phyloP scores from a whole-genome alignment of 2,329 filamentous ascomycete genomes.

The Achaetomium macrosporum region DNA sequence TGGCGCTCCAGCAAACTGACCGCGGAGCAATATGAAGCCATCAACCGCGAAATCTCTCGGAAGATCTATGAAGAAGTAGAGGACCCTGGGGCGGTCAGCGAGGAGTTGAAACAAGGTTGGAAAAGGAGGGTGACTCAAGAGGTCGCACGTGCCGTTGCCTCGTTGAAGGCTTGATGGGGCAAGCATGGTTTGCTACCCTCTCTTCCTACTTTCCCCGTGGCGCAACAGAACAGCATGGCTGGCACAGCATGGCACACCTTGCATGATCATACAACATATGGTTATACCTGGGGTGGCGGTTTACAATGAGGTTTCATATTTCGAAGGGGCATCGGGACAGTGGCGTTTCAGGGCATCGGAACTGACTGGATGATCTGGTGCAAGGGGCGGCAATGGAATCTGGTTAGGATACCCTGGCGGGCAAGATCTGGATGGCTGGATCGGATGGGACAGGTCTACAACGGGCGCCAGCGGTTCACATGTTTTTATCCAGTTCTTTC shows the following conservation, averaged over 20 bases:
- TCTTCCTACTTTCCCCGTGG: background rate
- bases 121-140: constrained; percentile 72
- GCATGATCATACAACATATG: constrained; percentile 2
- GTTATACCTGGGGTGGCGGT: constrained; percentile 1
- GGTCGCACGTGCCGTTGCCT: constrained; percentile 67
- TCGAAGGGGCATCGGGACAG: background rate
- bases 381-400: background rate
- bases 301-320: background rate
- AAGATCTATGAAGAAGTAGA: constrained; percentile 71
- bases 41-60: constrained; percentile 84
- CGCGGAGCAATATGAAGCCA: constrained; percentile 84
- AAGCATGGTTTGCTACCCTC: too few species aligned
- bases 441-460: background rate
- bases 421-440: background rate
- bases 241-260: background rate
- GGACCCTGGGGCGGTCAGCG: constrained; percentile 53
- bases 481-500: background rate
- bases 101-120: constrained; percentile 62
- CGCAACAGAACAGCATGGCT: background rate
- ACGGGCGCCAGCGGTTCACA: background rate
- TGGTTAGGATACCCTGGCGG: constrained; percentile 3
- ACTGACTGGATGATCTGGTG: background rate
- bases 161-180: constrained; percentile 40
- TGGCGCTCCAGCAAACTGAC: constrained; percentile 75
- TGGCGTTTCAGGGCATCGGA: constrained; percentile 6